Evolutionary conservation across 225 moss, liverwort and hornwort genomes (phyloP), one percentile per base, ranked within the genome.

Genomic region (Asterella californica): DNA sequence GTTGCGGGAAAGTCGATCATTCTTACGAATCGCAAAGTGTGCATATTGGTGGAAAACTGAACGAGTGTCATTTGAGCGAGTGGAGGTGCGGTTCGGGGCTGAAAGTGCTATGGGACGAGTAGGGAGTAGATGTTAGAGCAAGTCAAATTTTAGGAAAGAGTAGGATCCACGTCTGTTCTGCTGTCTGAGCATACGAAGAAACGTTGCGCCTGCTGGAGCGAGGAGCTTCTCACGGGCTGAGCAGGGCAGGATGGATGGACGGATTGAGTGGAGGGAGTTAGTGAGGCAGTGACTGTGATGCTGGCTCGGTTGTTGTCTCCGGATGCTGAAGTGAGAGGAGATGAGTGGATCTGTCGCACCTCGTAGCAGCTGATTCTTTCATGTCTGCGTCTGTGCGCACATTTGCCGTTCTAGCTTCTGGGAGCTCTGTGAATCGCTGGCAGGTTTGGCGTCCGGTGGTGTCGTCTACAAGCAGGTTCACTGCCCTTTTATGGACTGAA

Each of bases 141-240:
- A 27, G 61, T 61, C n/a, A 61, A 64, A 67, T 34, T 36, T 34
- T 33, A 67, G 33, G 34, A 36, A 67, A 19, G 67, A 67, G 67
- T 12, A 10, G 67, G 34, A 67, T 67, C 67, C 67, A 67, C 67
- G 67, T n/a, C 67, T 33, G 34, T 36, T 67, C 15, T 67, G 34
- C 67, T n/a, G 10, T 24, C 64, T 45, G 24, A 45, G 24, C 71
- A 36, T 21, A 60, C 34, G 45, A 27, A 62, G 61, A 77, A 77
- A 25, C 61, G 61, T 62, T 77, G 60, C 77, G 63, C 47, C 77
- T 77, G 77, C 77, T 77, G 77, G 50, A 25, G 53, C 32, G 64
- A 64, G 64, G 62, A 62, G 61, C 17, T 75, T 34, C 55, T 55
- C 14, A 53, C 29, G 49, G 65, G 33, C 12, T 32, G 47, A 25